Evolutionary conservation across 257 asterid genomes (phyloP), one percentile per base, ranked within the genome.

Genomic region (Voacanga thouarsii): DNA sequence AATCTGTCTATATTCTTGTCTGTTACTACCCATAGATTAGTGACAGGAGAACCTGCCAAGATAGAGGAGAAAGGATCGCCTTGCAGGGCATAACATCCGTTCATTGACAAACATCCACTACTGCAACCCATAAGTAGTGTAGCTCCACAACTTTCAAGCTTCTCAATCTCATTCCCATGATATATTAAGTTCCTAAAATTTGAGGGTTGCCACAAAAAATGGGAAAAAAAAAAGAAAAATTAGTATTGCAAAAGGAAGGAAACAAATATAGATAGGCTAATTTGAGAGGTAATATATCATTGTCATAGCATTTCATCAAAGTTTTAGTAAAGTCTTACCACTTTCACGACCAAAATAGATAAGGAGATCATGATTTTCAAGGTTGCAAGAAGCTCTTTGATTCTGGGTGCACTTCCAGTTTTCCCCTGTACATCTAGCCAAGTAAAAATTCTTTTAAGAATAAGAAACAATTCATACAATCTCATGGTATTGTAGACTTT

Each of bases 1-100:
- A 96, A 96, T 77, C 98, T 90, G 81, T 96, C 99, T 4, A 96
- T 96, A 82, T 96, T 98, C 80, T 89, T 96, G 79, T 96, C 99
- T 0, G 99, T 96, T 63, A 96, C 98, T 59, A 92, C 99, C 99
- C 99, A 96, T 76, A 96, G 75, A 81, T 93, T 93, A 72, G 98
- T 89, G 64, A 93, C 89, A 6, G 98, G 98, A 47, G 98, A 93
- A 55, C 99, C 98, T 0, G 96, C 99, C 12, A 86, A 79, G 44
- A 96, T 84, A 71, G 92, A 96, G 74, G 90, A 84, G 61, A 96
- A 85, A 14, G 99, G 96, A 77, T 96, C 93, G 59, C 99, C 98
- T 71, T 81, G 90, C 18, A 98, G 99, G 81, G 90, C 80, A 72
- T 96, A 92, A 51, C 89, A 50, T 75, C 98, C 98, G 80, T 85